phyloP scores from a whole-genome alignment of 106 monocot species.

The Triglochin maritima region DNA sequence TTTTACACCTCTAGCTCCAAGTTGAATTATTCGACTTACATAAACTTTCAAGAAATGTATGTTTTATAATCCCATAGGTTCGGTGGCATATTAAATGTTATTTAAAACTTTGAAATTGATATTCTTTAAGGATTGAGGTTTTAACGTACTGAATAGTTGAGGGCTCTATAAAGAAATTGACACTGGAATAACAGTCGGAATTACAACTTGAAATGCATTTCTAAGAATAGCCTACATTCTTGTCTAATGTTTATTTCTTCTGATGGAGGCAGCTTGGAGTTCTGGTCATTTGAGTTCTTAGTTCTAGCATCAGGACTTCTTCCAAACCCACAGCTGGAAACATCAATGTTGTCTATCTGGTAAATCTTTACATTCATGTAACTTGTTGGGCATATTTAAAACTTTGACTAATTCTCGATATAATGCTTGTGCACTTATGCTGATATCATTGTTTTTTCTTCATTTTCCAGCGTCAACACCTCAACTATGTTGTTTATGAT shows the following conservation, averaged over 20 bases:
- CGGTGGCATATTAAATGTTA: no score
- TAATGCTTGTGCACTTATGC: neutral
- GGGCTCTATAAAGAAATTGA: no score
- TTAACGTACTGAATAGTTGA: no score
- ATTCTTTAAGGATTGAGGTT: no score
- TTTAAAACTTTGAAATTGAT: no score
- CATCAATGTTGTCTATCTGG: constrained; percentile 16
- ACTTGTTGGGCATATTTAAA: no score
- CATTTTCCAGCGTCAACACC: constrained; percentile 43
- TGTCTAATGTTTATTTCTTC: neutral
- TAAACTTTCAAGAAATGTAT: no score
- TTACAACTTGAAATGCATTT: no score
- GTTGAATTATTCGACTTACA: no score
- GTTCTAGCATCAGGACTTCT: constrained; percentile 13
- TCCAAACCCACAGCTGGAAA: constrained; percentile 10
- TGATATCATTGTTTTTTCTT: neutral
- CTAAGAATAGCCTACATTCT: neutral
- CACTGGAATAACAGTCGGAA: no score
- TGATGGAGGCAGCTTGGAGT: constrained; percentile 18
- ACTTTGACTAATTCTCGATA: neutral
- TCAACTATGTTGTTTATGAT: constrained; percentile 42
- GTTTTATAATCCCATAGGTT: no score
- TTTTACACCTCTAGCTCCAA: no score
- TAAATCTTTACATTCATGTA: neutral
- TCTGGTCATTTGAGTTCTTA: constrained; percentile 13